These are phyloP conservation scores for Salix arbutifolia DNA, from an alignment of 345 rosid genomes.

Conservation along the genomic window DNA sequence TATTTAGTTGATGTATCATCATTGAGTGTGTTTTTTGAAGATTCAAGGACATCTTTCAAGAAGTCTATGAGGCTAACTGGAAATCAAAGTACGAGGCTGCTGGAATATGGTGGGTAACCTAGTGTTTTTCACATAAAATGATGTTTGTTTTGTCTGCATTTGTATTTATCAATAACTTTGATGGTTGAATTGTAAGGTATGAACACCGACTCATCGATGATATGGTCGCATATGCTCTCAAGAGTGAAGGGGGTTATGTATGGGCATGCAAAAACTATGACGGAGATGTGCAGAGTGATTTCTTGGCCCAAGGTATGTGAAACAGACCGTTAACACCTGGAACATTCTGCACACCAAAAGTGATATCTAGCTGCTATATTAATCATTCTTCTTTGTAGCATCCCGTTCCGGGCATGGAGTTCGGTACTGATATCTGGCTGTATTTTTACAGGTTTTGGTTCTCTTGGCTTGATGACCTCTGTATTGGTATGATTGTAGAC, in stretches of 20 bases:
- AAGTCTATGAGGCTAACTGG: conserved; percentile 91
- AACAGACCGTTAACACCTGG: neutral
- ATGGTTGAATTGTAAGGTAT: conserved; percentile 58
- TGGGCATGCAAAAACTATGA: conserved; percentile 99
- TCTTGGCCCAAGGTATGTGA: conserved; percentile 84
- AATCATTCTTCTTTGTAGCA: neutral
- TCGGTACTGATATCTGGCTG: conserved; percentile 5
- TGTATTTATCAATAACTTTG: neutral
- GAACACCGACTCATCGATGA: conserved; percentile 99
- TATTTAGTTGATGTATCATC: neutral
- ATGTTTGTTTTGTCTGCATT: neutral
- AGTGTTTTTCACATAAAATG: neutral
- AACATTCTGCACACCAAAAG: neutral
- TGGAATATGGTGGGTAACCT: conserved; percentile 70
- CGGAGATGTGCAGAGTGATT: conserved; percentile 99
- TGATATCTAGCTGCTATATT: neutral
- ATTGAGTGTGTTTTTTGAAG: conserved; percentile 31
- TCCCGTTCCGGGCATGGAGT: neutral
- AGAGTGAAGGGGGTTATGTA: conserved; percentile 97
- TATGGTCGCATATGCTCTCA: conserved; percentile 96
- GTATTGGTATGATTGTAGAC: conserved; percentile 59
- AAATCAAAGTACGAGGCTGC: conserved; percentile 90
- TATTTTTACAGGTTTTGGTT: conserved; percentile 69
- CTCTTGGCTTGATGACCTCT: conserved; percentile 98
- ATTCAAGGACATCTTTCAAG: conserved; percentile 97